These are phyloP conservation scores for Pseudocercospora pini-densiflorae DNA, from an alignment of 2,329 filamentous ascomycete species.

Conservation along the genomic window DNA sequence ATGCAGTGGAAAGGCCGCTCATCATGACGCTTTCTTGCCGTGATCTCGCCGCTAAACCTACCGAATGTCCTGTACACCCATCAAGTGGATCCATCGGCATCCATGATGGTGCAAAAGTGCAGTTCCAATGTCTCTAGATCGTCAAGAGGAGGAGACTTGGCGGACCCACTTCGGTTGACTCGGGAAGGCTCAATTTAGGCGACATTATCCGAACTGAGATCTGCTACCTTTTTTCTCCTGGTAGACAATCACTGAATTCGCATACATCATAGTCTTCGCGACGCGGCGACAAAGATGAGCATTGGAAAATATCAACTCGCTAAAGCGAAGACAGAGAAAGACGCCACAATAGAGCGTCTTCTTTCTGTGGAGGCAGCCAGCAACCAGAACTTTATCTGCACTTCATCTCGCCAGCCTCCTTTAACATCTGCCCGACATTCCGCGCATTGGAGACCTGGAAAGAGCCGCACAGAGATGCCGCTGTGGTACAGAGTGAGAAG, in stretches of 20 bases:
- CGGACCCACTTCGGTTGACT: conserved; percentile 3
- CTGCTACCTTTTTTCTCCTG: too few relatives aligned
- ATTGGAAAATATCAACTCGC: neutral
- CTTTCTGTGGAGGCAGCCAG: neutral
- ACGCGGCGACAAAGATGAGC: neutral
- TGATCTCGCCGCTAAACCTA: conserved; percentile 10
- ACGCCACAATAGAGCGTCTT: neutral
- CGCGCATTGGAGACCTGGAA: neutral
- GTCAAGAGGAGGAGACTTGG: conserved; percentile 1
- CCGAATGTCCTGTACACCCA: conserved; percentile 1
- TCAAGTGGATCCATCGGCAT: neutral
- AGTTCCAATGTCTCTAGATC: conserved; percentile 1
- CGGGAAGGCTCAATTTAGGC: neutral
- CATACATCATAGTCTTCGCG: neutral
- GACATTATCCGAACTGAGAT: neutral
- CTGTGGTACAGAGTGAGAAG: neutral
- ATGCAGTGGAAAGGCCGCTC: neutral
- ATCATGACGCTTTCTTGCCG: conserved; percentile 3
- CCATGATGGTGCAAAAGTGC: neutral
- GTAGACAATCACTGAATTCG: too few relatives aligned
- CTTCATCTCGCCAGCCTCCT: neutral
- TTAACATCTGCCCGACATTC: neutral
- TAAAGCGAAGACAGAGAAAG: neutral
- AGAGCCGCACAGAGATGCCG: conserved; percentile 3
- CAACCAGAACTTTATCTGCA: neutral